phyloP scores from a whole-genome alignment of 2,329 filamentous ascomycete genomes.

The Scedosporium boydii region DNA sequence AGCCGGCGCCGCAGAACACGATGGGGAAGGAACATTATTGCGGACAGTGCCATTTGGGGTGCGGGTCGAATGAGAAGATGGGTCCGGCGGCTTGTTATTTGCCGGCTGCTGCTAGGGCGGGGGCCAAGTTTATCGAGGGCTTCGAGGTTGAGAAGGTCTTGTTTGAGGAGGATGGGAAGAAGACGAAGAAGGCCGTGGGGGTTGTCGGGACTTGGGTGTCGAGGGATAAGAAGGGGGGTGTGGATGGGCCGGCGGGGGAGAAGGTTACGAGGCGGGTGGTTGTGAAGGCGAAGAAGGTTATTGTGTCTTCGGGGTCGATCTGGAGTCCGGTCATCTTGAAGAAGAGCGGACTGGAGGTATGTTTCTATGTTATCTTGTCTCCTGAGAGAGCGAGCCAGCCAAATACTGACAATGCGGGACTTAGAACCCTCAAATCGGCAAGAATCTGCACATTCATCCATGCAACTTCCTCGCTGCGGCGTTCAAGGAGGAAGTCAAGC shows the following conservation, averaged over 20 bases:
- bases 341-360: slow-evolving; percentile 64
- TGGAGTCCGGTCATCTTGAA: slow-evolving; percentile 68
- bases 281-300: slow-evolving; percentile 70
- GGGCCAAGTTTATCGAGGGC: slow-evolving; percentile 76
- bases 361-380: slow-evolving; percentile 11
- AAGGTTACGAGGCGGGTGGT: slow-evolving; percentile 50
- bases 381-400: neutral
- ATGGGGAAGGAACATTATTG: slow-evolving; percentile 66
- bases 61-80: slow-evolving; percentile 62
- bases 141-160: slow-evolving; percentile 62
- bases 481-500: slow-evolving; percentile 61
- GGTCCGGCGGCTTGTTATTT: slow-evolving; percentile 70
- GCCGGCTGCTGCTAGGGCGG: slow-evolving; percentile 67
- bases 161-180: slow-evolving; percentile 45
- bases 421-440: slow-evolving; percentile 70
- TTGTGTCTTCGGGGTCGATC: slow-evolving; percentile 68
- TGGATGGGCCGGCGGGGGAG: slow-evolving; percentile 29
- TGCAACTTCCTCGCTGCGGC: slow-evolving; percentile 48
- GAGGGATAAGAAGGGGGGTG: slow-evolving; percentile 51
- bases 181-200: slow-evolving; percentile 52
- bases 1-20: slow-evolving; percentile 69
- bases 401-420: neutral
- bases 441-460: slow-evolving; percentile 75
- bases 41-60: slow-evolving; percentile 52
- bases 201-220: slow-evolving; percentile 68